Conservation (phyloP, 768 basidiomycete species). For the Hygrocybe punicea region DNA sequence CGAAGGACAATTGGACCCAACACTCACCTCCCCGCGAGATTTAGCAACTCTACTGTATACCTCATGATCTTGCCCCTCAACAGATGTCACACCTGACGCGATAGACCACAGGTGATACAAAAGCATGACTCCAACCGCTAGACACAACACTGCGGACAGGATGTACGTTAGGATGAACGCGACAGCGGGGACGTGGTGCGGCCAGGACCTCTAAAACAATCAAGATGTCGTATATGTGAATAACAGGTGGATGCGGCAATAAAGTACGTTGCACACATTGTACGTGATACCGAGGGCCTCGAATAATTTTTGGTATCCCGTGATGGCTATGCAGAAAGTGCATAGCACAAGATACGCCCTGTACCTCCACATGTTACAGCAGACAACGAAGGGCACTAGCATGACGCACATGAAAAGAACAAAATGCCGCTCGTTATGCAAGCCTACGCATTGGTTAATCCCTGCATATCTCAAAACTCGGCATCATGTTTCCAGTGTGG, state of each 20-base stretch:
- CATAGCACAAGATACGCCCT: slow-evolving; percentile 81
- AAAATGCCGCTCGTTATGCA: slow-evolving; percentile 95
- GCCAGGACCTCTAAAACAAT: slow-evolving; percentile 44
- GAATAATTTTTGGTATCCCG: slow-evolving; percentile 63
- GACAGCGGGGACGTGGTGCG: slow-evolving; percentile 60
- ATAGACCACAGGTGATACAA: slow-evolving; percentile 72
- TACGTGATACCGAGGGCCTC: slow-evolving; percentile 55
- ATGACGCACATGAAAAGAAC: slow-evolving; percentile 81
- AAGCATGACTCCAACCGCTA: slow-evolving; percentile 72
- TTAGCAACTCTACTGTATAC: slow-evolving; percentile 70
- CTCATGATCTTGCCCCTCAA: slow-evolving; percentile 85
- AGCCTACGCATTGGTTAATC: slow-evolving; percentile 96
- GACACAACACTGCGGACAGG: slow-evolving; percentile 66
- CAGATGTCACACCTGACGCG: slow-evolving; percentile 74
- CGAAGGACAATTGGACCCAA: background rate
- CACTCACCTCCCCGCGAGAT: slow-evolving; percentile 61
- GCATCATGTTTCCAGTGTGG: background rate
- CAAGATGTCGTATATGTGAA: background rate
- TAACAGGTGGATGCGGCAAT: background rate
- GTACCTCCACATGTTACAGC: background rate
- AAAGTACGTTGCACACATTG: slow-evolving; percentile 33
- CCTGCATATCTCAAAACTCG: slow-evolving; percentile 54
- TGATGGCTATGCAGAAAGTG: slow-evolving; percentile 54
- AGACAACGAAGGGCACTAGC: background rate
- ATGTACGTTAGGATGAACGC: slow-evolving; percentile 74